phyloP scores from a whole-genome alignment of 1,139 yeast species.

The Protomyces inouyei region DNA sequence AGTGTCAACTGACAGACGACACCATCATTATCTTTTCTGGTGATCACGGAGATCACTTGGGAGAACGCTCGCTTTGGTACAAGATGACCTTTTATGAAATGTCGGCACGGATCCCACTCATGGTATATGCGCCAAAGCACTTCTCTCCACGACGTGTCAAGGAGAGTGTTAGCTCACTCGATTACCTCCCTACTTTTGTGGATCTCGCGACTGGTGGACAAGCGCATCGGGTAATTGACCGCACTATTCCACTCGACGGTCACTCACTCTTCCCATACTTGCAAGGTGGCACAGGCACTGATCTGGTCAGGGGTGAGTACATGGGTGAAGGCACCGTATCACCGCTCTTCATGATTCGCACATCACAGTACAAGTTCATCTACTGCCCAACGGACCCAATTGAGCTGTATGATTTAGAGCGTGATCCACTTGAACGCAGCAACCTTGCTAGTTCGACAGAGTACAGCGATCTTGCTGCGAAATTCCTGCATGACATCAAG shows the following conservation, averaged over 20 bases:
- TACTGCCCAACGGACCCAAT: slow-evolving; percentile 24
- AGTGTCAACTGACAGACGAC: slow-evolving; percentile 24
- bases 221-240: slow-evolving; percentile 10
- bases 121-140: slow-evolving; percentile 26
- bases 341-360: slow-evolving; percentile 24
- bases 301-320: slow-evolving; percentile 19
- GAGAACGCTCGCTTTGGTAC: slow-evolving; percentile 25
- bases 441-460: slow-evolving; percentile 10
- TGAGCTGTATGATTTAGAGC: slow-evolving; percentile 19
- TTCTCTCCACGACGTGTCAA: slow-evolving; percentile 19
- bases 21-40: slow-evolving; percentile 26
- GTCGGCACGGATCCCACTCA: slow-evolving; percentile 25
- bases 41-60: slow-evolving; percentile 25
- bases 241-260: slow-evolving; percentile 15
- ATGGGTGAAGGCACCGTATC: slow-evolving; percentile 26
- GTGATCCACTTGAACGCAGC: slow-evolving; percentile 8
- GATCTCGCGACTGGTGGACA: slow-evolving; percentile 23
- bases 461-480: slow-evolving; percentile 17
- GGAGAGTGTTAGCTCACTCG: slow-evolving; percentile 21
- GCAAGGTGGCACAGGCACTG: slow-evolving; percentile 17
- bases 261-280: slow-evolving; percentile 16
- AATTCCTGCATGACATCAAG: slow-evolving; percentile 15
- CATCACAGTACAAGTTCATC: slow-evolving; percentile 23
- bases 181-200: slow-evolving; percentile 23
- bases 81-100: slow-evolving; percentile 26